phyloP scores from a whole-genome alignment of 139 green algal genomes.

The Tetratostichococcus sp. region DNA sequence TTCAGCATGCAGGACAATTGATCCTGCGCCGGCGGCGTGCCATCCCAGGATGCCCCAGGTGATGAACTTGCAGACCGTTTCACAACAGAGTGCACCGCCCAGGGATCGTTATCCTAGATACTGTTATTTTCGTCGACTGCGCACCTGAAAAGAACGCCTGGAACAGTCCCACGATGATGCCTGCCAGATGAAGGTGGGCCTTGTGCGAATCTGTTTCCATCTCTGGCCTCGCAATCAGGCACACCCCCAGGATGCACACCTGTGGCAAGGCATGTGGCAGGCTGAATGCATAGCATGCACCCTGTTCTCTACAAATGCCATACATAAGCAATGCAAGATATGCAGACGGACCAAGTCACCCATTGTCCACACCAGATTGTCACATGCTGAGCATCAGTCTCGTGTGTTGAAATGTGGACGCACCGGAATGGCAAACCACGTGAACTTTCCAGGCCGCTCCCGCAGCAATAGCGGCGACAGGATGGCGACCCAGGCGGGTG shows the following conservation, averaged over 20 bases:
- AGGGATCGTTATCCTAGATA: too few species aligned
- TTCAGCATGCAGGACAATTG: neutral
- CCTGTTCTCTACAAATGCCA: too few species aligned
- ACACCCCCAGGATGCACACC: neutral
- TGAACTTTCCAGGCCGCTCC: neutral
- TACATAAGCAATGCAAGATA: too few species aligned
- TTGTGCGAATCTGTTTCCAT: neutral
- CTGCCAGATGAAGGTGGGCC: neutral
- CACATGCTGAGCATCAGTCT: too few species aligned
- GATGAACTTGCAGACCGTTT: too few species aligned
- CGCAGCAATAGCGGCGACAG: slow-evolving; percentile 4
- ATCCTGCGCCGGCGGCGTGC: too few species aligned
- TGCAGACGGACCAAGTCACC: too few species aligned
- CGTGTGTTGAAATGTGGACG: too few species aligned
- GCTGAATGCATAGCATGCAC: neutral
- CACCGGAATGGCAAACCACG: neutral
- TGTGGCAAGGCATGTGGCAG: neutral
- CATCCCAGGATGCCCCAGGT: too few species aligned
- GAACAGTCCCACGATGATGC: neutral
- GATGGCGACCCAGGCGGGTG: slow-evolving; percentile 30
- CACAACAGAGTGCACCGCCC: too few species aligned
- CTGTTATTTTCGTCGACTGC: too few species aligned
- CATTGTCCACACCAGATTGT: too few species aligned
- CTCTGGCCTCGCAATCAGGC: neutral
- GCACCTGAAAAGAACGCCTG: neutral